Evolutionary conservation across 2,329 filamentous ascomycete species (phyloP), one percentile per base, ranked within the genome.

Genomic region (Graphiopsis chlorocephala): DNA sequence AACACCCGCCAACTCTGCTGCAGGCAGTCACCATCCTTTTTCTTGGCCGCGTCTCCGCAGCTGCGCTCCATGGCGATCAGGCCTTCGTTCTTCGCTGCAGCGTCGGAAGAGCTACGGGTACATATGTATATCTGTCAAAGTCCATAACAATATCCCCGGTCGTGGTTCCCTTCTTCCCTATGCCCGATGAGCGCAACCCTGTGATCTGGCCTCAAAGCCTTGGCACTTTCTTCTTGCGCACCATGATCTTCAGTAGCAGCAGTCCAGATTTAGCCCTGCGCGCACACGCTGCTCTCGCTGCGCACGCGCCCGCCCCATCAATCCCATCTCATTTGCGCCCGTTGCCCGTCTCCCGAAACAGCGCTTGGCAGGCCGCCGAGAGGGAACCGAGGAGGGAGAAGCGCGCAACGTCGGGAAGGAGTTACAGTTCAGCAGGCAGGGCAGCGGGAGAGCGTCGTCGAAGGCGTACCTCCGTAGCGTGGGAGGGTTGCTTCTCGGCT

Each of bases 401-500:
- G 29, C 29, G 23, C 29, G 33, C 14, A 58, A 45, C 35, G 33
- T 26, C 55, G 25, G 35, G 33, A 29, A 58, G 31, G 33, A 58
- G 28, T 28, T 53, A 29, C 47, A 29, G 26, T 28, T 17, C 45
- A 26, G 14, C 50, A 53, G 50, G 15, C 17, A 6, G 26, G 38
- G 38, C 38, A 45, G 50, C 50, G 50, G 50, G 50, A 38, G 23
- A 15, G 50, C 50, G 17, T 26, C 50, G 55, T 31, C 29, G 52
- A 38, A 23, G 53, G n/a, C n/a, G n/a, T n/a, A n/a, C n/a, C n/a
- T n/a, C n/a, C n/a, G n/a, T n/a, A n/a, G 29, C 35, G 55, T 38
- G 55, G 55, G 55, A 58, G 33, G 55, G 55, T 45, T 42, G 55
- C 55, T 45, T 58, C 31, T 58, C 55, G 55, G 55, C 55, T 58